Evolutionary conservation across 192 early-diverging fungal species (phyloP), one percentile per base, ranked within the genome.

Genomic region (Rhizophagus clarus): DNA sequence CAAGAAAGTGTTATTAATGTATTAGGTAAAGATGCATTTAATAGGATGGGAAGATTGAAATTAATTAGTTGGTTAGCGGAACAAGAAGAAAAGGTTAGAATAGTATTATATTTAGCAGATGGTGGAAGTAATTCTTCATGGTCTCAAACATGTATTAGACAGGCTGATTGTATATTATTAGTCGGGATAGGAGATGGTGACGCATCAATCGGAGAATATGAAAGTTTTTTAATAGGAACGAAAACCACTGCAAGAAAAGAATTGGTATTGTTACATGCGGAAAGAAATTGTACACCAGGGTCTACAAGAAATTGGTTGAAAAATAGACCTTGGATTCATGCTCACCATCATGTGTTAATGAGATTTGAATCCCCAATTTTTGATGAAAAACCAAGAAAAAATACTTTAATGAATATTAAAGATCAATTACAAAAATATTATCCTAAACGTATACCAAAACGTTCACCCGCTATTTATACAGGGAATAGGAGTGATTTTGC

Each of bases 231-330:
- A 74, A 87, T 98, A 76, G 92, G 95, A 63, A 92, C 98, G 88
- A 98, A 98, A 86, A 97, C 97, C 7, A 99, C 98, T 1, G 98
- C 97, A 61, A 91, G 97, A 71, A 99, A 98, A 82, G 98, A 99
- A 84, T 86, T 99, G 26, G 95, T 99, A 22, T 83, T 99, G 17
- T 85, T 99, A 47, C 97, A 99, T 84, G 87, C 88, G 40, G 89
- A 92, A 76, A 87, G 96, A 73, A 83, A 84, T 76, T 95, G 95
- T 81, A 79, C 87, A 6, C 91, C 92, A 3, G 98, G 98, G 20
- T 89, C 89, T 31, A 98, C 98, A 15, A 93, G 93, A 66, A 85
- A 88, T 40, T 99, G 98, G 98, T 86, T 99, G 28, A 96, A 96
- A 86, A 94, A 90, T 74, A 88, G 97, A 28, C 78, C 92, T 7